phyloP scores from a whole-genome alignment of 2,329 filamentous ascomycete species.

The Lachnellula subtilissima region DNA sequence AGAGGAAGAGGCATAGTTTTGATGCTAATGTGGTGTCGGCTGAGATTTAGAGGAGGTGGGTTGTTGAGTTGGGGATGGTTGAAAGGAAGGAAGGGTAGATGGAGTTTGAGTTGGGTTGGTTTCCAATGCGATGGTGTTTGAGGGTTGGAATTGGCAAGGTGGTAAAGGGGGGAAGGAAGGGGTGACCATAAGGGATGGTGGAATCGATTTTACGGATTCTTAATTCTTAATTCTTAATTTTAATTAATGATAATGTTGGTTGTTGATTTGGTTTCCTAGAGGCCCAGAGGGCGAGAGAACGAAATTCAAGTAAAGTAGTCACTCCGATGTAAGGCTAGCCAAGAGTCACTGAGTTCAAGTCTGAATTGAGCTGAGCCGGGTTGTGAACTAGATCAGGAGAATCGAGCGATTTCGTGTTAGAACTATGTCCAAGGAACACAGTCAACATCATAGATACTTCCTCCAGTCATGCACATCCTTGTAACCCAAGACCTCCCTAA shows the following conservation, averaged over 20 bases:
- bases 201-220: background rate
- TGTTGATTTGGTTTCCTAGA: too few species aligned
- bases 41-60: background rate
- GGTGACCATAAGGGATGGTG: background rate
- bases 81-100: background rate
- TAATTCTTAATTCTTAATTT: background rate
- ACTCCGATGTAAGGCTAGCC: too few species aligned
- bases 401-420: too few species aligned
- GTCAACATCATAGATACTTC: constrained; percentile 8
- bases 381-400: too few species aligned
- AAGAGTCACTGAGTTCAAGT: too few species aligned
- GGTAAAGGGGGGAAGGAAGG: background rate
- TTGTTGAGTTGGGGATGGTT: background rate
- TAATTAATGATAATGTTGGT: background rate
- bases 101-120: background rate
- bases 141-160: background rate
- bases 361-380: too few species aligned
- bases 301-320: too few species aligned
- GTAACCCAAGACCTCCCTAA: constrained; percentile 53
- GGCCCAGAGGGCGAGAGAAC: too few species aligned
- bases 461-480: constrained; percentile 53
- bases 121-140: background rate
- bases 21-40: background rate
- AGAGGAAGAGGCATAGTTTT: background rate
- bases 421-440: too few species aligned